Evolutionary conservation across 1,139 yeast genomes (phyloP).

Genomic region (Magnusiomyces suaveolens): DNA sequence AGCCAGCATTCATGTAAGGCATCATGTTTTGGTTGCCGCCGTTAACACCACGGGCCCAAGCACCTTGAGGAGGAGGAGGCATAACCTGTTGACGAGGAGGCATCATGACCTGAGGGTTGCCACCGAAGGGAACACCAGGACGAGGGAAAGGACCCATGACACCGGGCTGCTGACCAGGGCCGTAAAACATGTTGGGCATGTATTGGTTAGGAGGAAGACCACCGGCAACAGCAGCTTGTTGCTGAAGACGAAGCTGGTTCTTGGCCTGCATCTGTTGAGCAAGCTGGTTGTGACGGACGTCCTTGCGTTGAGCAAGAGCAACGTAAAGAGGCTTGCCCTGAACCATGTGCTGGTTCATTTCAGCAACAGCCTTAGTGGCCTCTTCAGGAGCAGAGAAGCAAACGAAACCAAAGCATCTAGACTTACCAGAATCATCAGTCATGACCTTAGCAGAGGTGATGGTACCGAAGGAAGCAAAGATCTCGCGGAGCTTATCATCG

Average conservation of each 20-base stretch:
- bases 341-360: slow-evolving; percentile 96
- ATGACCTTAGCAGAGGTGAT: slow-evolving; percentile 95
- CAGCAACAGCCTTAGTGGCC: slow-evolving; percentile 97
- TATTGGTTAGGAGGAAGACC: slow-evolving; percentile 93
- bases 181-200: slow-evolving; percentile 91
- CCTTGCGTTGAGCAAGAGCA: slow-evolving; percentile 98
- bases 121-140: slow-evolving; percentile 70
- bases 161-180: slow-evolving; percentile 68
- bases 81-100: slow-evolving; percentile 59
- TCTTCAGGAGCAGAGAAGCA: slow-evolving; percentile 97
- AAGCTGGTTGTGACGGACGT: slow-evolving; percentile 92
- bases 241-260: slow-evolving; percentile 97
- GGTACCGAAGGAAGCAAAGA: slow-evolving; percentile 85
- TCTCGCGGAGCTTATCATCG: slow-evolving; percentile 86
- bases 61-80: slow-evolving; percentile 55
- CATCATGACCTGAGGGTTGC: slow-evolving; percentile 85
- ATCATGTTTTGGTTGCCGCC: slow-evolving; percentile 26
- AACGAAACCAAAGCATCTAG: slow-evolving; percentile 97
- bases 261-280: slow-evolving; percentile 98
- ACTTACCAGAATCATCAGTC: slow-evolving; percentile 90
- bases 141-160: slow-evolving; percentile 61
- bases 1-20: slow-evolving; percentile 67
- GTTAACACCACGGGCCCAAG: slow-evolving; percentile 51
- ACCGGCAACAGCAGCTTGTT: slow-evolving; percentile 54
- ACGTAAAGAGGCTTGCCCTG: slow-evolving; percentile 95